These are phyloP conservation scores for Gracilaria gracilis DNA, from an alignment of 23 red algal species.

Conservation along the genomic window DNA sequence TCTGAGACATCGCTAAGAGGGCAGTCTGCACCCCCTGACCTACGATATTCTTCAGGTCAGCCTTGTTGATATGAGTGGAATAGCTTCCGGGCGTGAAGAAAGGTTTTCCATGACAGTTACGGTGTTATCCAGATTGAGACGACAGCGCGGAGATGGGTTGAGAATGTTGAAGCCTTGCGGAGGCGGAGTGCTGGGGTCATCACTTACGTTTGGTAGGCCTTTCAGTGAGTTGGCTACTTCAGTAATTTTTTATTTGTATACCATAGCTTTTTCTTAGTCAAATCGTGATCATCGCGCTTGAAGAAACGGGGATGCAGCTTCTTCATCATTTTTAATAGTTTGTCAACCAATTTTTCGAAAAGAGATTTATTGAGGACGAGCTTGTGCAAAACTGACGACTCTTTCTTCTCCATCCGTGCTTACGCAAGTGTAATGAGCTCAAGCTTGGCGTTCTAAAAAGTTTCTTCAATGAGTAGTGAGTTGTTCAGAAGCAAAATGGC, in stretches of 20 bases:
- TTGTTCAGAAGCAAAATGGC: constrained; percentile 20
- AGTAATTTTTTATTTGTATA: background rate
- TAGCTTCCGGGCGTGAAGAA: background rate
- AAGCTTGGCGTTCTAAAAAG: background rate
- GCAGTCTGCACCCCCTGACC: no score
- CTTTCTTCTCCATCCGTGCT: background rate
- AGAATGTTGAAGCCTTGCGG: background rate
- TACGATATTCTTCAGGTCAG: no score
- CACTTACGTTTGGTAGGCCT: background rate
- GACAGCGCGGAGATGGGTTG: background rate
- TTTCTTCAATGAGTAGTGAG: background rate
- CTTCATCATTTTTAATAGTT: background rate
- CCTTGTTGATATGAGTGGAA: background rate
- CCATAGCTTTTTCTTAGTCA: background rate
- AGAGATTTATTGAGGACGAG: no score
- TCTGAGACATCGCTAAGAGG: background rate
- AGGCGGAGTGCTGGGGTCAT: background rate
- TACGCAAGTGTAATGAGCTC: constrained; percentile 10
- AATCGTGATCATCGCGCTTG: background rate
- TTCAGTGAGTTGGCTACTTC: background rate
- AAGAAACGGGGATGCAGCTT: background rate
- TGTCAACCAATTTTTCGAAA: no score
- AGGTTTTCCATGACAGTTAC: background rate
- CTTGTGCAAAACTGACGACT: no score
- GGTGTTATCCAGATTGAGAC: background rate